Base-by-base conservation (phyloP, 495 filamentous ascomycete species). In the Collariella sp. region DNA sequence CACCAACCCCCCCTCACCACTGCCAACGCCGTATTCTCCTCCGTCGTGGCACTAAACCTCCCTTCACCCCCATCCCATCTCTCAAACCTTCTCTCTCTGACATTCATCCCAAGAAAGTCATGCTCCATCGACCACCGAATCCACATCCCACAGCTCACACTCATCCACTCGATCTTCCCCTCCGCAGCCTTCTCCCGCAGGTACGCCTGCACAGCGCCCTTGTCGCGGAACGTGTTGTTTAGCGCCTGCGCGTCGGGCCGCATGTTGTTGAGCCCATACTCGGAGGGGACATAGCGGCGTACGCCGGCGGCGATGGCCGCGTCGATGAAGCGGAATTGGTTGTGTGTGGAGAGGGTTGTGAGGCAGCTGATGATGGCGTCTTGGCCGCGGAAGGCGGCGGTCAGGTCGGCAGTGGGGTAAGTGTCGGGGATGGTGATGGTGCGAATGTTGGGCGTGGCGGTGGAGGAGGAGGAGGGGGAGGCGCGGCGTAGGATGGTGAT, bases 221-320 rank as follows among this genome's bases (percentile, higher is more conserved):
- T 78, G 42, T 72, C 64, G 12, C 55, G 56, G 56, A 72, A 76
- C 15, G 76, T 56, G 7, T 63, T 56, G 52, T 52, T 61, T 13
- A 73, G 63, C 10, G 68, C 62, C n/a, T 69, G 57, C 2, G 64
- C 61, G n/a, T 69, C 54, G 1, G 67, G 59, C 24, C 71, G 67
- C 41, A 77, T 73, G 45, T 79, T 72, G 71, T 87, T 86, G 71
- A 85, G 87, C 42, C 85, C 85, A 56, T 84, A 88, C 66, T 88
- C 84, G 62, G 79, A 83, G 67, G 77, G 77, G 13, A 80, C 46
- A 52, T 73, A 76, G 26, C 77, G 74, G 42, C 64, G 55, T 18
- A 80, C 75, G 7, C 69, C 66, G 2, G 76, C 74, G 4, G 67
- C 63, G n/a, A 72, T 69, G 22, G 76, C 70, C n/a, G 78, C 78